phyloP scores from a whole-genome alignment of 139 green algal genomes.

The Haematococcus lacustris region DNA sequence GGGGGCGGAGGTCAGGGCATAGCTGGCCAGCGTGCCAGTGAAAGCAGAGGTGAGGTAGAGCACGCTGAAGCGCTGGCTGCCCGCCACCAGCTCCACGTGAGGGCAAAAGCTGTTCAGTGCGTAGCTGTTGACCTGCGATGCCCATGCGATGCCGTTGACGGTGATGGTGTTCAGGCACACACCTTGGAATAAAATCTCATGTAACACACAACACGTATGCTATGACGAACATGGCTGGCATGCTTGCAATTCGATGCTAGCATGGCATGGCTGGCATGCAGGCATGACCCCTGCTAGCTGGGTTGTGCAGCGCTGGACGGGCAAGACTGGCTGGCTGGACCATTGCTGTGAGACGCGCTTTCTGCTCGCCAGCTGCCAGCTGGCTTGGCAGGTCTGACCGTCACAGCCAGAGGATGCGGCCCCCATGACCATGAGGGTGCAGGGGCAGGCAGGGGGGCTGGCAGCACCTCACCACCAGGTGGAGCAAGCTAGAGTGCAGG shows the following conservation, averaged over 20 bases:
- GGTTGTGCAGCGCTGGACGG: neutral
- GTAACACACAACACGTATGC: neutral
- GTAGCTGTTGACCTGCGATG: slow-evolving; percentile 48
- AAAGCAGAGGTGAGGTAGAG: slow-evolving; percentile 39
- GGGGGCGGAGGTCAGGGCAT: slow-evolving; percentile 31
- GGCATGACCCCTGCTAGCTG: neutral
- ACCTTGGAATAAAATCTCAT: neutral
- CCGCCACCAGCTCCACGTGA: slow-evolving; percentile 38
- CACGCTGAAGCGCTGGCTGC: slow-evolving; percentile 24
- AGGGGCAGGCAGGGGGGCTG: neutral
- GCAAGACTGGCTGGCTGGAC: neutral
- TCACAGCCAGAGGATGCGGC: neutral
- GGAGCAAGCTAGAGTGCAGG: slow-evolving; percentile 64
- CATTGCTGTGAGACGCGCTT: neutral
- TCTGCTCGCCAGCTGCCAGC: neutral
- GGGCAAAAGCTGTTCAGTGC: slow-evolving; percentile 46
- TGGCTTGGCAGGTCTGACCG: neutral
- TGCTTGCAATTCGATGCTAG: neutral
- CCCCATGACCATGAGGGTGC: neutral
- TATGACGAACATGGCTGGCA: too few species aligned
- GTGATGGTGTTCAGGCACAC: neutral
- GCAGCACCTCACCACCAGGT: slow-evolving; percentile 44
- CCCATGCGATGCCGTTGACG: neutral
- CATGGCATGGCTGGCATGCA: neutral
- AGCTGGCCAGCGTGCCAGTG: slow-evolving; percentile 33